These are phyloP conservation scores for Suillus hirtellus DNA, from an alignment of 768 basidiomycete genomes.

Conservation along the genomic window DNA sequence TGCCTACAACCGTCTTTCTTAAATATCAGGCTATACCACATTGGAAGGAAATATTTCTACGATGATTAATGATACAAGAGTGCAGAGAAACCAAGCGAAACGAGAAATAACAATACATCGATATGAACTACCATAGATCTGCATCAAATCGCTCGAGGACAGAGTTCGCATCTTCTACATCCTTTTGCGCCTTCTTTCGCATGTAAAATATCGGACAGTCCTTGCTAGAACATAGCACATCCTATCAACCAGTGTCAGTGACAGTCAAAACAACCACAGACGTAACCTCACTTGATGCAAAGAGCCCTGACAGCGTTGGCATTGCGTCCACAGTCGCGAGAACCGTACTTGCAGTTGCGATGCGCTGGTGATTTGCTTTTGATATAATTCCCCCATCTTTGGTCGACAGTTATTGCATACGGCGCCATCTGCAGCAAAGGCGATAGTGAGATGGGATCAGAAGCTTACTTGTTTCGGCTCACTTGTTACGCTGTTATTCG, in stretches of 20 bases:
- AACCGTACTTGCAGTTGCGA: slow-evolving; percentile 89
- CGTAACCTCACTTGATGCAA: slow-evolving; percentile 73
- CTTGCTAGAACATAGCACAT: slow-evolving; percentile 93
- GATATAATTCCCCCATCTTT: slow-evolving; percentile 84
- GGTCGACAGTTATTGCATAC: slow-evolving; percentile 94
- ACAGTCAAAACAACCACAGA: neutral
- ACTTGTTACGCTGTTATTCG: slow-evolving; percentile 77
- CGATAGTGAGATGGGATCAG: slow-evolving; percentile 11
- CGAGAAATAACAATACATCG: neutral
- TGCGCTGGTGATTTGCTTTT: slow-evolving; percentile 77
- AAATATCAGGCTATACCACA: neutral
- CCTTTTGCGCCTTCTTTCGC: slow-evolving; percentile 97
- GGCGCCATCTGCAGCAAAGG: slow-evolving; percentile 65
- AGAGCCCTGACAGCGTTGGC: slow-evolving; percentile 98
- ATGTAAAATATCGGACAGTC: slow-evolving; percentile 99
- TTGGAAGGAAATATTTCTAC: neutral
- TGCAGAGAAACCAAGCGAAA: slow-evolving; percentile 2
- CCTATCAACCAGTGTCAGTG: slow-evolving; percentile 45
- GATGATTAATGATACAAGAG: neutral
- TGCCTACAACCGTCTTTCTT: neutral
- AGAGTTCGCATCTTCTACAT: slow-evolving; percentile 82
- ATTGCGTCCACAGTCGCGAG: slow-evolving; percentile 96
- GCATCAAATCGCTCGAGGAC: slow-evolving; percentile 83
- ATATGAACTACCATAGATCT: slow-evolving; percentile 59
- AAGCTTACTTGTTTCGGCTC: slow-evolving; percentile 19